These are phyloP conservation scores for Patellifolia procumbens DNA, from an alignment of 179 eudicot genomes.

Conservation along the genomic window DNA sequence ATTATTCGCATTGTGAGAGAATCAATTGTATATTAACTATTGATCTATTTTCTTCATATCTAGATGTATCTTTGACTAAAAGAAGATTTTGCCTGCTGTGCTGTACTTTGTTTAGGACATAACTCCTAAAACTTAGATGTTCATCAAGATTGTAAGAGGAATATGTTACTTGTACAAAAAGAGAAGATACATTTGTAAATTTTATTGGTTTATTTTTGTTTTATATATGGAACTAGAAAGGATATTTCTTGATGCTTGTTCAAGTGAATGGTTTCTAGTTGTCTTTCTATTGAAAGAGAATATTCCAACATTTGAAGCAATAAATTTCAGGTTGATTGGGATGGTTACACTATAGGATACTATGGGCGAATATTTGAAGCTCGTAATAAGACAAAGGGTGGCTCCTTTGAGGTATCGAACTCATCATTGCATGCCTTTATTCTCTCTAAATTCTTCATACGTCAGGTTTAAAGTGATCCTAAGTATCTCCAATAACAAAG, in stretches of 20 bases:
- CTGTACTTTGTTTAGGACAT: not conserved
- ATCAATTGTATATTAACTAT: not conserved
- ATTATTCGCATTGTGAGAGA: not conserved
- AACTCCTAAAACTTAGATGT: not conserved
- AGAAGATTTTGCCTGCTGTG: too few species aligned
- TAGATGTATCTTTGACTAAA: not conserved
- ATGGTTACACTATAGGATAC: slow-evolving; percentile 97
- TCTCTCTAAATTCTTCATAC: not conserved
- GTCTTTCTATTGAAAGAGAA: not conserved
- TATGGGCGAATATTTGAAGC: slow-evolving; percentile 99
- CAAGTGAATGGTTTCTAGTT: not conserved
- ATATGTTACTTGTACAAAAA: too few species aligned
- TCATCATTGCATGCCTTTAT: slow-evolving; percentile 5
- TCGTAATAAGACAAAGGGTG: slow-evolving; percentile 97
- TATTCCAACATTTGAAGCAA: not conserved
- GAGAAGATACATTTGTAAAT: not conserved
- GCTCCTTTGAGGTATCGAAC: slow-evolving; percentile 83
- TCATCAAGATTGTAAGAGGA: too few species aligned
- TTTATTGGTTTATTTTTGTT: too few species aligned
- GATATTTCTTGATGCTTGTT: not conserved
- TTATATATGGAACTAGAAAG: not conserved
- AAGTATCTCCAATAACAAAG: too few species aligned
- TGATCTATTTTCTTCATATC: not conserved
- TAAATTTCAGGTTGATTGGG: slow-evolving; percentile 86
- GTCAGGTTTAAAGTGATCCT: too few species aligned